Percentiles rank a stretch among this genome's conserved stretches.
Evolutionary conservation across 768 basidiomycete genomes (phyloP).

Genomic region (Agaricus blazei): DNA sequence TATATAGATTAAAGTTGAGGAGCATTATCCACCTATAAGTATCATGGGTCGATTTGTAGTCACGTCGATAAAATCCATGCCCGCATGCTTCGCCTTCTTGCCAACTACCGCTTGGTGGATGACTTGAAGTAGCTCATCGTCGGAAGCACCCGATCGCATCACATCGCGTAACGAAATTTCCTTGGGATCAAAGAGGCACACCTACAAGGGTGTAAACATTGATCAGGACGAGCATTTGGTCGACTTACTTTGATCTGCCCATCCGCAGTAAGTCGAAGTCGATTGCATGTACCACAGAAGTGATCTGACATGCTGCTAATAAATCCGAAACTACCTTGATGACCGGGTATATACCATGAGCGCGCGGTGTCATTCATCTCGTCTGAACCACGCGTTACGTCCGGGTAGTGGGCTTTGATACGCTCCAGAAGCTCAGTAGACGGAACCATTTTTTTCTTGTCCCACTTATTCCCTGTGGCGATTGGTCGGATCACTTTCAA

Average conservation of each 20-base stretch:
- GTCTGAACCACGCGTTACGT: conserved; percentile 53
- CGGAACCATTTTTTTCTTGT: conserved; percentile 75
- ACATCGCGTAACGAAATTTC: conserved; percentile 79
- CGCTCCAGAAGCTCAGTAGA: conserved; percentile 56
- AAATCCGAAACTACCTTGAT: conserved; percentile 72
- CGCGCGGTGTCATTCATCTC: conserved; percentile 78
- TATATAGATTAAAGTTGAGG: conserved; percentile 19
- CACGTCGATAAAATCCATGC: conserved; percentile 79
- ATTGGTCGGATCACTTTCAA: conserved; percentile 4
- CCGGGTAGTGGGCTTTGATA: conserved; percentile 45
- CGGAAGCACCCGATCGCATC: conserved; percentile 59
- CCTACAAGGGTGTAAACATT: conserved; percentile 36
- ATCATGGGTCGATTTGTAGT: conserved; percentile 85
- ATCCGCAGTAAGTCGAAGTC: conserved; percentile 82
- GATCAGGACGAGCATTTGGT: not conserved
- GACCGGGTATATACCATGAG: conserved; percentile 70
- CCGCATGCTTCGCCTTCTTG: conserved; percentile 80
- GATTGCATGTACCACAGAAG: conserved; percentile 82
- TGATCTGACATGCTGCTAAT: conserved; percentile 95
- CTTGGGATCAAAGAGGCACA: conserved; percentile 82
- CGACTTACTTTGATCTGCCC: conserved; percentile 75
- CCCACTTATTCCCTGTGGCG: conserved; percentile 76
- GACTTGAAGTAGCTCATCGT: conserved; percentile 53
- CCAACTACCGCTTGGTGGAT: conserved; percentile 61
- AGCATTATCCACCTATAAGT: conserved; percentile 83